Percentiles rank a stretch among this genome's conserved stretches.
Conservation (phyloP, 768 basidiomycete genomes). For the Phylloporus arenicola region DNA sequence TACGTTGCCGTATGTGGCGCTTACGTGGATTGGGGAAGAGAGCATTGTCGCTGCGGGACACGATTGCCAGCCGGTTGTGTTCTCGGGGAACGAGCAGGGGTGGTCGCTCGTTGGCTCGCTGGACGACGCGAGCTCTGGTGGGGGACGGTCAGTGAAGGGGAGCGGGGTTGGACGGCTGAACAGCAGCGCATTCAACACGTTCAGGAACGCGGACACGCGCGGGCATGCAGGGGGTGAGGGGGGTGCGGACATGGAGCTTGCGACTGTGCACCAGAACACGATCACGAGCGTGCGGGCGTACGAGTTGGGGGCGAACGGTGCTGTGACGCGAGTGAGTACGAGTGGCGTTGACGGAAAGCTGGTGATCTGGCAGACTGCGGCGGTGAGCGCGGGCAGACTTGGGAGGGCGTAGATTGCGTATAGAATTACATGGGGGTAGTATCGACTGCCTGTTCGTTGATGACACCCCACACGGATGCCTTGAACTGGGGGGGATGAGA, state of each 20-base stretch:
- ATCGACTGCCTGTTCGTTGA: constrained; percentile 59
- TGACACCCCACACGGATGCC: constrained; percentile 92
- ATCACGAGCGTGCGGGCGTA: constrained; percentile 88
- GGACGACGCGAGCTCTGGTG: constrained; percentile 61
- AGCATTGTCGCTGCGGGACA: constrained; percentile 89
- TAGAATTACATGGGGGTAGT: constrained; percentile 12
- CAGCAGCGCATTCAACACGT: constrained; percentile 89
- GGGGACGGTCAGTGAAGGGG: constrained; percentile 37
- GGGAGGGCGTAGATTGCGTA: constrained; percentile 34
- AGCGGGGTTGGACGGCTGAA: constrained; percentile 72
- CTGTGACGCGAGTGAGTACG: constrained; percentile 76
- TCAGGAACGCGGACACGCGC: constrained; percentile 85
- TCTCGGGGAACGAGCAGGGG: constrained; percentile 65
- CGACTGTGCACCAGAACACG: constrained; percentile 96
- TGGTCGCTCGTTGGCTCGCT: constrained; percentile 81
- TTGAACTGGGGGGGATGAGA: constrained; percentile 62
- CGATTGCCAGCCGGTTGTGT: constrained; percentile 93
- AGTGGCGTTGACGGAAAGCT: constrained; percentile 91
- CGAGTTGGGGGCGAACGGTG: constrained; percentile 45
- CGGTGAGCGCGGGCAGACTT: constrained; percentile 34
- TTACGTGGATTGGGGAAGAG: constrained; percentile 82
- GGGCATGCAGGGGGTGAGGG: constrained; percentile 36
- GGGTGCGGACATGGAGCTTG: constrained; percentile 62
- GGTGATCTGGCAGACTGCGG: constrained; percentile 82
- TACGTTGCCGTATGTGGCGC: constrained; percentile 76